Base-by-base conservation (phyloP, 257 asterid genomes). In the Mitragyna speciosa region DNA sequence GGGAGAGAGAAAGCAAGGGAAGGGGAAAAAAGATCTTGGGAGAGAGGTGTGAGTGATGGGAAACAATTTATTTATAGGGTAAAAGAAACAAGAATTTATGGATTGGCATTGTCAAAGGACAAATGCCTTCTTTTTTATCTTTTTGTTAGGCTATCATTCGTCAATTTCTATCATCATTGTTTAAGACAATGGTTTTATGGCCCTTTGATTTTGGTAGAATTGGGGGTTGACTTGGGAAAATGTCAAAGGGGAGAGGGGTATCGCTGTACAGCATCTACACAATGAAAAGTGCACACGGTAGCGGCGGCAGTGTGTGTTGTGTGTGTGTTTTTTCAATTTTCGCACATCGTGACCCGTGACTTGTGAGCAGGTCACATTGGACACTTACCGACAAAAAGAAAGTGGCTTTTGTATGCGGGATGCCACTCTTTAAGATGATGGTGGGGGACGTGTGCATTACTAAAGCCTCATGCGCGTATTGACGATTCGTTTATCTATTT, bases 261-360 rank as follows among this genome's bases (percentile, higher is more conserved):
- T 2, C 17, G 8, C 7, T 2, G 14, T 28, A 26, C 41, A 0
- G 28, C 19, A 5, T 0, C n/a, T 33, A 19, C 15, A 36, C 39
- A 43, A 45, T 86, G 84, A 80, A 76, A 81, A 78, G 96, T 91
- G 94, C 81, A 92, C 96, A 87, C 96, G 93, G 85, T 87, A 74
- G 48, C 69, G 76, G 70, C 72, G 84, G 15, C 51, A 72, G 54
- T 30, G 70, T 54, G 66, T 69, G 67, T 63, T 15, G 69, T 76
- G 68, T 66, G 64, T 66, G 71, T 28, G 39, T 54, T 2, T 66
- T 12, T 76, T 76, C 14, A 20, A 26, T 48, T 45, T 39, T 11
- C 31, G 39, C 26, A 41, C 65, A 75, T 66, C 68, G 58, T 47
- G 70, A 33, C 16, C 67, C 49, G 80, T 70, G 72, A 61, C 59